Conservation (phyloP, 192 early-diverging fungal genomes). For the Podila clonocystis region DNA sequence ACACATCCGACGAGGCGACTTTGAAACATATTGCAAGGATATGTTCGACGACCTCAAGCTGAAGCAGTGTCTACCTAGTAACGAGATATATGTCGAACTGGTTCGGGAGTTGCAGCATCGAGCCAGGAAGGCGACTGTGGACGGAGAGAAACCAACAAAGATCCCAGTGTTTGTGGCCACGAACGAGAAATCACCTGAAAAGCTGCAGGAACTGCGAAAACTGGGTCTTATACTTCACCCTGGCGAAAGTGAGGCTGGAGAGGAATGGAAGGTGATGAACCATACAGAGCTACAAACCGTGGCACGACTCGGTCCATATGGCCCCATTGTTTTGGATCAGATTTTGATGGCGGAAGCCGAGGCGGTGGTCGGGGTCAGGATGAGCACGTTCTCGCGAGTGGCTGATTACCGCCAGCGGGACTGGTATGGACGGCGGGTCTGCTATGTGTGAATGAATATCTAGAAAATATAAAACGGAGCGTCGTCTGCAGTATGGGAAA, state of each 20-base stretch:
- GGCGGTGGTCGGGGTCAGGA: slow-evolving; percentile 7
- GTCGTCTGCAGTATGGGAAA: too few species aligned
- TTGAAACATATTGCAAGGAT: slow-evolving; percentile 11
- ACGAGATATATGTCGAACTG: slow-evolving; percentile 1
- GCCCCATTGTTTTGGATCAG: slow-evolving; percentile 4
- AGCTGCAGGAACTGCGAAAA: background rate
- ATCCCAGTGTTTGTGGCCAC: slow-evolving; percentile 12
- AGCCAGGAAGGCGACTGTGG: too few species aligned
- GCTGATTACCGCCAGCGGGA: slow-evolving; percentile 10
- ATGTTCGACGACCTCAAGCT: background rate
- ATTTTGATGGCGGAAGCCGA: slow-evolving; percentile 6
- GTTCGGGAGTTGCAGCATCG: background rate
- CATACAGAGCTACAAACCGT: slow-evolving; percentile 6
- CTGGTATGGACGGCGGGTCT: slow-evolving; percentile 2
- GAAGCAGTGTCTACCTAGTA: background rate
- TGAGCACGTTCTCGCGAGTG: slow-evolving; percentile 17
- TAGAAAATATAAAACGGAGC: too few species aligned
- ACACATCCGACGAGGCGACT: slow-evolving; percentile 9
- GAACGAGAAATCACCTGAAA: slow-evolving; percentile 2
- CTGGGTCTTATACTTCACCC: background rate
- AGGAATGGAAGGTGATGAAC: slow-evolving; percentile 5
- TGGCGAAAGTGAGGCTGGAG: background rate
- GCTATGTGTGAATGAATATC: background rate
- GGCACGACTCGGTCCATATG: slow-evolving; percentile 3
- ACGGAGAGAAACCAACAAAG: background rate